Conservation (phyloP, 2,329 filamentous ascomycete genomes). For the Talaromyces sp. region DNA sequence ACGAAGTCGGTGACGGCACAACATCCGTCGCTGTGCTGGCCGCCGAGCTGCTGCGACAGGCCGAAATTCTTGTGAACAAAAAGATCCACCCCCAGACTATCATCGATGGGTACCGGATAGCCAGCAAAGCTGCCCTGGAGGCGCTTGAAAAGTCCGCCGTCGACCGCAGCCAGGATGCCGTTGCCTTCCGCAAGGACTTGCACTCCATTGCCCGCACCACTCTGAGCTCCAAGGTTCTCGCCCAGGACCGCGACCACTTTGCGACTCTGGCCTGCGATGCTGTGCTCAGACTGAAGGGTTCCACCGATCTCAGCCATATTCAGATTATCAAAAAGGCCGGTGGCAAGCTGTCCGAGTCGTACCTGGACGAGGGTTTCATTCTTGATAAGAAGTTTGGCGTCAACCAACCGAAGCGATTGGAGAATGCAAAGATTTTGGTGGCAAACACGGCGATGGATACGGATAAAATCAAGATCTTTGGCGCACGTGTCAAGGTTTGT, state of each 20-base stretch:
- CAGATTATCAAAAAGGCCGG: constrained; percentile 99
- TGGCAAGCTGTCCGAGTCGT: constrained; percentile 94
- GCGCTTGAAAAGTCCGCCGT: constrained; percentile 80
- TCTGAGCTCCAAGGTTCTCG: constrained; percentile 92
- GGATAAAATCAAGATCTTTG: constrained; percentile 99
- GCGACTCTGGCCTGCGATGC: constrained; percentile 84
- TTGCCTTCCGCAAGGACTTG: constrained; percentile 83
- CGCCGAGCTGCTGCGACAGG: constrained; percentile 89
- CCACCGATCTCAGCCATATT: constrained; percentile 92
- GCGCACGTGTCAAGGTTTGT: constrained; percentile 73
- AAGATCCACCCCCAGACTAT: constrained; percentile 99
- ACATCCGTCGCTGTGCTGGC: constrained; percentile 96
- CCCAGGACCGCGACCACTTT: constrained; percentile 90
- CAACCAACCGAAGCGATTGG: constrained; percentile 93
- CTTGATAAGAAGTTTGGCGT: constrained; percentile 98
- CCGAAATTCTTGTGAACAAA: constrained; percentile 93
- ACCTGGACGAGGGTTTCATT: constrained; percentile 96
- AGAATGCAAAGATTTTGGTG: constrained; percentile 96
- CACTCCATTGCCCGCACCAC: constrained; percentile 89
- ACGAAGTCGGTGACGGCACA: constrained; percentile 96
- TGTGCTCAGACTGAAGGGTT: constrained; percentile 80
- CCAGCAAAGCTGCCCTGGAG: constrained; percentile 77
- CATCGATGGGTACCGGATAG: constrained; percentile 98
- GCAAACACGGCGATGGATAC: constrained; percentile 99
- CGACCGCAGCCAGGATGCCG: constrained; percentile 77